Evolutionary conservation across 2,329 filamentous ascomycete genomes (phyloP).

Genomic region (Huntiella abstrusa): DNA sequence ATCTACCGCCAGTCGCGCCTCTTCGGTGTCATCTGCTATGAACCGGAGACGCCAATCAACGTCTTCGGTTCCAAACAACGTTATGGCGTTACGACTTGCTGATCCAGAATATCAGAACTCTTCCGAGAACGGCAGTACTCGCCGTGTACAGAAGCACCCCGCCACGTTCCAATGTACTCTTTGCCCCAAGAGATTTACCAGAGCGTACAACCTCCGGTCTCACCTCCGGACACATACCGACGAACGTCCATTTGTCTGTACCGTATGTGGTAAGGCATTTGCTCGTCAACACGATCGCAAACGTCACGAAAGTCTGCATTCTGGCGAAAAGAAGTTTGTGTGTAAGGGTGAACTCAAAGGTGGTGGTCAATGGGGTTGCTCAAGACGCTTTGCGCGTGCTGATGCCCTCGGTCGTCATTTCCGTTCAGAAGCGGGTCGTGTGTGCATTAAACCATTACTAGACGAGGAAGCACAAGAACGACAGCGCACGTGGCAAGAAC

Average conservation of each 20-base stretch:
- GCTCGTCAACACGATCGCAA: constrained; percentile 95
- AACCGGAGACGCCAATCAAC: constrained; percentile 38
- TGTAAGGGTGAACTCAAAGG: constrained; percentile 81
- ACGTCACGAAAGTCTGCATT: constrained; percentile 87
- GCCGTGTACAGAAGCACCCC: constrained; percentile 91
- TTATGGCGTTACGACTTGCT: constrained; percentile 73
- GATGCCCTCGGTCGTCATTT: constrained; percentile 92
- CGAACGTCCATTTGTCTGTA: constrained; percentile 92
- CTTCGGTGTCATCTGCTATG: constrained; percentile 18
- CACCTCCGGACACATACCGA: constrained; percentile 94
- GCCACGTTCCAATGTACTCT: constrained; percentile 89
- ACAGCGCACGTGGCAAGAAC: constrained; percentile 55
- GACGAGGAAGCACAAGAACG: constrained; percentile 82
- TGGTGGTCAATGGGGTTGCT: constrained; percentile 78
- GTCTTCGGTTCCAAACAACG: constrained; percentile 41
- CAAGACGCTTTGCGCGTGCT: constrained; percentile 78
- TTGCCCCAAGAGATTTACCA: constrained; percentile 88
- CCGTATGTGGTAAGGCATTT: constrained; percentile 91
- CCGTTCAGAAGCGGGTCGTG: constrained; percentile 79
- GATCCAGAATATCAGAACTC: constrained; percentile 67
- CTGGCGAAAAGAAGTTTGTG: constrained; percentile 96
- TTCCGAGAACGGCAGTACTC: constrained; percentile 40
- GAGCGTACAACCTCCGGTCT: constrained; percentile 89
- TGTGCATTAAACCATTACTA: constrained; percentile 92
- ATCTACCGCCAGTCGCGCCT: constrained; percentile 37